Evolutionary conservation across 192 early-diverging fungal species (phyloP).

Genomic region (Linnemannia exigua): DNA sequence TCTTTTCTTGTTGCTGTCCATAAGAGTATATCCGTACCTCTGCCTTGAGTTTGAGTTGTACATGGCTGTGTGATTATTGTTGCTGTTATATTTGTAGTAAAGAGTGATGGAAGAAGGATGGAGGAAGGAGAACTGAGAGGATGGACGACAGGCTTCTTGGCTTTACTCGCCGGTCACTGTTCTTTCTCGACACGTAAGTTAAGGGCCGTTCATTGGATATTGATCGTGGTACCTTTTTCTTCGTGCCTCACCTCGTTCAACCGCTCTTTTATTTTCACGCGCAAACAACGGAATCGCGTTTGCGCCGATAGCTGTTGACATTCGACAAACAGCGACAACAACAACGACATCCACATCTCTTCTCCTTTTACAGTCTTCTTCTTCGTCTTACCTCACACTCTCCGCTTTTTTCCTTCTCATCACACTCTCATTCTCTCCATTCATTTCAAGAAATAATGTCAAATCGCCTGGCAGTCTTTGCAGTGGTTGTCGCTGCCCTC

Average conservation of each 20-base stretch:
- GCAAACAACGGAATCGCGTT: neutral
- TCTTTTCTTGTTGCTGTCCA: neutral
- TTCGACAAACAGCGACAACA: neutral
- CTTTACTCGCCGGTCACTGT: too few relatives aligned
- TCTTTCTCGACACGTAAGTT: neutral
- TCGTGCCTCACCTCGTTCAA: neutral
- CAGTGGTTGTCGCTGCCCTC: neutral
- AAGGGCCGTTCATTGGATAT: neutral
- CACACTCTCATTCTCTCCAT: neutral
- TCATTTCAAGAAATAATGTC: neutral
- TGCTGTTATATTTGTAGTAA: neutral
- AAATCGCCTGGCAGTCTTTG: neutral
- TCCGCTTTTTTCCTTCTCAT: neutral
- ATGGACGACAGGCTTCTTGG: too few relatives aligned
- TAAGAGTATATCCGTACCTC: neutral
- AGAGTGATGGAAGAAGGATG: too few relatives aligned
- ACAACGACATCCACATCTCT: neutral
- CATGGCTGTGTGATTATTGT: neutral
- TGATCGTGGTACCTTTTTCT: neutral
- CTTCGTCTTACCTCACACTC: too few relatives aligned
- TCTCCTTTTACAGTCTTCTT: neutral
- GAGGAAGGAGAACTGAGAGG: too few relatives aligned
- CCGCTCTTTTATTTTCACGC: neutral
- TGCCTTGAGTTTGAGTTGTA: slow-evolving; percentile 1
- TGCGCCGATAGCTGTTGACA: neutral